Percentiles rank a stretch among this genome's conserved stretches.
Evolutionary conservation across 495 filamentous ascomycete species (phyloP).

Genomic region (Beverwykella pulmonaria): DNA sequence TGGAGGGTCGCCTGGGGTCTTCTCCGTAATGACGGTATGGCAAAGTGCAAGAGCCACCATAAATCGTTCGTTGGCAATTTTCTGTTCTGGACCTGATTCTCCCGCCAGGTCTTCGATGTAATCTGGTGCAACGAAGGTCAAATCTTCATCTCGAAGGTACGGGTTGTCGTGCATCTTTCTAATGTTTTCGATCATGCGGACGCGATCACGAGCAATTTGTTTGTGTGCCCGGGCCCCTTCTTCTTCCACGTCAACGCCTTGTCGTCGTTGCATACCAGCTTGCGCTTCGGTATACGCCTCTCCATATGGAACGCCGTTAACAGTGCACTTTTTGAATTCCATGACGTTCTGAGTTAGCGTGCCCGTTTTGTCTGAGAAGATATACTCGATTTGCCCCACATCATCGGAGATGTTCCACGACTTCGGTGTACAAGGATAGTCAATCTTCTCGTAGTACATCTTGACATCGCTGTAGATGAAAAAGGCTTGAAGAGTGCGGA

Average conservation of each 20-base stretch:
- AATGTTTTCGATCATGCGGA: conserved; percentile 69
- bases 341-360: conserved; percentile 99
- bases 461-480: conserved; percentile 95
- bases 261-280: conserved; percentile 88
- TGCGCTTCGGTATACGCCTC: conserved; percentile 98
- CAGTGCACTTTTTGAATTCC: conserved; percentile 98
- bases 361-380: conserved; percentile 99
- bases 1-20: conserved; percentile 82
- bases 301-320: conserved; percentile 93
- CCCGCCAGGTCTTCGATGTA: conserved; percentile 82
- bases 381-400: conserved; percentile 97
- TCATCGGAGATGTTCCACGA: conserved; percentile 99
- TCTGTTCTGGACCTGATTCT: conserved; percentile 74
- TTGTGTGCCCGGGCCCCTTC: conserved; percentile 71
- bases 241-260: conserved; percentile 81
- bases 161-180: conserved; percentile 84
- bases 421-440: conserved; percentile 93
- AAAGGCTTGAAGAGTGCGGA: conserved; percentile 87
- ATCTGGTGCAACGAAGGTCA: conserved; percentile 91
- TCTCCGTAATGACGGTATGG: conserved; percentile 93
- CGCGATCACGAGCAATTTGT: conserved; percentile 78
- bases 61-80: conserved; percentile 77
- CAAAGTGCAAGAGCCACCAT: conserved; percentile 95
- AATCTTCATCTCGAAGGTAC: conserved; percentile 82
- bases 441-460: conserved; percentile 96